Evolutionary conservation across 306 rosid genomes (phyloP).

Genomic region (Pyrus bretschneideri): DNA sequence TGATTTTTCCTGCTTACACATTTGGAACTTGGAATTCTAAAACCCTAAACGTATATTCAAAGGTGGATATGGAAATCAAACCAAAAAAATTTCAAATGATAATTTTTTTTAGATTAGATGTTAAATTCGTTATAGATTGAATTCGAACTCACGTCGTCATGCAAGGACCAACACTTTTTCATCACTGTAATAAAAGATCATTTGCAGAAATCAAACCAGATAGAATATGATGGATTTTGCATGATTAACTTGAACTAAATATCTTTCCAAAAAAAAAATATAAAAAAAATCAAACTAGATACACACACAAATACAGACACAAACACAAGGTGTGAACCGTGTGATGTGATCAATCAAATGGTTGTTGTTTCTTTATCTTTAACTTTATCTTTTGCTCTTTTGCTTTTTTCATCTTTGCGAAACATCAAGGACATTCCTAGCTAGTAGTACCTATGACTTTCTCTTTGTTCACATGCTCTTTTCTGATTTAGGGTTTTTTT

Average conservation of each 20-base stretch:
- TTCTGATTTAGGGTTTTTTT: background rate
- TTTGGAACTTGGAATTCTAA: background rate
- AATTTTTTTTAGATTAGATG: no score
- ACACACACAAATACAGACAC: background rate
- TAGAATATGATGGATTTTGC: background rate
- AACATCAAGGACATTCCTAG: constrained; percentile 5
- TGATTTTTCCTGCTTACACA: background rate
- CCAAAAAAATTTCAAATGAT: no score
- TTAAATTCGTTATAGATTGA: no score
- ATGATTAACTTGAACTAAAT: background rate
- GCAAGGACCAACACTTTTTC: no score
- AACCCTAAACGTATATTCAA: no score
- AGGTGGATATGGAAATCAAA: no score
- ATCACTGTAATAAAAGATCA: no score
- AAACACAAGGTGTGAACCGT: background rate
- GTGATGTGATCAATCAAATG: background rate
- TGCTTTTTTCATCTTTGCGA: constrained; percentile 5
- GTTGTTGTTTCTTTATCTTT: background rate
- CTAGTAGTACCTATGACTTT: background rate
- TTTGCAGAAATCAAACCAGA: no score
- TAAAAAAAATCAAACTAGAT: background rate
- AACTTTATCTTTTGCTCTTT: background rate
- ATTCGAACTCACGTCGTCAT: rapidly evolving
- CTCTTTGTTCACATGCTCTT: background rate
- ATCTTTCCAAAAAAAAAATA: no score